Conservation (phyloP, 2,329 filamentous ascomycete species). For the Penicillium sumatraense region DNA sequence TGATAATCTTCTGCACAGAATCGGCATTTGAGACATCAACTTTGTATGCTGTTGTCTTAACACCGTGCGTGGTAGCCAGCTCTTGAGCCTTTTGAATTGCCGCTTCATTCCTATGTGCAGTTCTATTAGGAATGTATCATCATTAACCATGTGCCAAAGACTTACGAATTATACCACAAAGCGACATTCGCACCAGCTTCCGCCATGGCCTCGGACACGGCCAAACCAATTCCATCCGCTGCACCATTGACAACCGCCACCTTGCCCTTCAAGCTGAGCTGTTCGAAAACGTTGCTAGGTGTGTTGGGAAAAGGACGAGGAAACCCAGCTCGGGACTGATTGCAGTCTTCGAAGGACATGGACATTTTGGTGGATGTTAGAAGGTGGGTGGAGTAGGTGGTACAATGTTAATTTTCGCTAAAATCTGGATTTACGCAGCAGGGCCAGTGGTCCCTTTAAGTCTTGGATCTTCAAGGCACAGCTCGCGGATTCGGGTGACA, state of each 20-base stretch:
- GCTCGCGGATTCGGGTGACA: background rate
- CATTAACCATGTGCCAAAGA: background rate
- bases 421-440: background rate
- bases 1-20: slow-evolving; percentile 40
- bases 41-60: slow-evolving; percentile 50
- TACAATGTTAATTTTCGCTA: background rate
- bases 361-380: slow-evolving; percentile 39
- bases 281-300: slow-evolving; percentile 51
- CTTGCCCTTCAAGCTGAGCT: slow-evolving; percentile 48
- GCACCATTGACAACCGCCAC: slow-evolving; percentile 51
- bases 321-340: slow-evolving; percentile 37
- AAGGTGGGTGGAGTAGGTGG: background rate
- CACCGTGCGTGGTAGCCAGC: slow-evolving; percentile 37
- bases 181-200: slow-evolving; percentile 52
- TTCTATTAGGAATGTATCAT: background rate
- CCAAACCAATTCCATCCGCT: slow-evolving; percentile 51
- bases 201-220: slow-evolving; percentile 52
- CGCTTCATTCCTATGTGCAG: slow-evolving; percentile 30
- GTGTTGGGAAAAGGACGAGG: slow-evolving; percentile 46
- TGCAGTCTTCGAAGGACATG: slow-evolving; percentile 41
- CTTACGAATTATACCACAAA: slow-evolving; percentile 46
- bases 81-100: slow-evolving; percentile 44
- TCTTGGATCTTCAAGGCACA: background rate
- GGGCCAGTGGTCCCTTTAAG: background rate
- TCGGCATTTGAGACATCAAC: slow-evolving; percentile 52